phyloP scores from a whole-genome alignment of 192 early-diverging fungal genomes.

The Paraglomus brasilianum region DNA sequence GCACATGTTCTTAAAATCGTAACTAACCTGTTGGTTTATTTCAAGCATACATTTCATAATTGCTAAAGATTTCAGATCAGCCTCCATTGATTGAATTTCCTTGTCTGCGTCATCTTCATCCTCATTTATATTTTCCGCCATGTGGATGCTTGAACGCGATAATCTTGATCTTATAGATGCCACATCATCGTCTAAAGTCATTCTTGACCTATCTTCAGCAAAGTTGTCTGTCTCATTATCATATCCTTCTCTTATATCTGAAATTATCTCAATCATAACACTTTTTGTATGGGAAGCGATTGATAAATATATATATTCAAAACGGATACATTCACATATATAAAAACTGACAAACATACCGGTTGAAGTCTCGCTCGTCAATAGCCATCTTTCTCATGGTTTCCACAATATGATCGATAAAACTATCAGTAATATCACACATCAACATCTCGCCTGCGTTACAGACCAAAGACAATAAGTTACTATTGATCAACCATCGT shows the following conservation, averaged over 20 bases:
- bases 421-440: conserved; percentile 75
- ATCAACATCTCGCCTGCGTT: conserved; percentile 70
- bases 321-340: not conserved
- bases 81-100: not conserved
- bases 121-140: no score
- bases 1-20: not conserved
- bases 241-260: conserved; percentile 65
- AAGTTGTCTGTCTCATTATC: conserved; percentile 32
- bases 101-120: not conserved
- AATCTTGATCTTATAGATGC: no score
- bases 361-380: conserved; percentile 86
- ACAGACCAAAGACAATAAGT: not conserved
- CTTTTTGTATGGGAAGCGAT: conserved; percentile 13
- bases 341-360: conserved; percentile 39
- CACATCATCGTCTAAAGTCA: no score
- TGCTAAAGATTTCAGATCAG: conserved; percentile 10
- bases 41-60: conserved; percentile 53
- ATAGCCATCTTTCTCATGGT: conserved; percentile 73
- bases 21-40: conserved; percentile 59
- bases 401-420: conserved; percentile 73
- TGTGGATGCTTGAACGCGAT: no score
- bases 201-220: not conserved
- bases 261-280: conserved; percentile 79
- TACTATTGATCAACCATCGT: not conserved
- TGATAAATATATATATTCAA: not conserved